These are phyloP conservation scores for Moricandia moricandioides DNA, from an alignment of 345 rosid species.

Conservation along the genomic window DNA sequence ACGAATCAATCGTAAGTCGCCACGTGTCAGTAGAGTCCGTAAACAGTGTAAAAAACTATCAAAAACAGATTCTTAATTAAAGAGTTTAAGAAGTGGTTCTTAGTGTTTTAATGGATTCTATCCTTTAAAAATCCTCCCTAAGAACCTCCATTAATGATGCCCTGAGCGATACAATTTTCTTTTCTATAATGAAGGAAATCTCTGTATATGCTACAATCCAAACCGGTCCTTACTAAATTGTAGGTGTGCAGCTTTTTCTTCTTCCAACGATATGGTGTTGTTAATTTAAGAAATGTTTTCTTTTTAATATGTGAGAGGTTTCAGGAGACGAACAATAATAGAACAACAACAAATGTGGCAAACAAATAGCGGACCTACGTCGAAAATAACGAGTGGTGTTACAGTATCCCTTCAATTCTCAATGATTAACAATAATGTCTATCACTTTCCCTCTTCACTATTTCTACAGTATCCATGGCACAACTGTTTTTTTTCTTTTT, in stretches of 20 bases:
- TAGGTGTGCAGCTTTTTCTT: background rate
- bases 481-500: background rate
- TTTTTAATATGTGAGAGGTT: background rate
- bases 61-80: no score
- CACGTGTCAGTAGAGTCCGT: no score
- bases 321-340: slow-evolving; percentile 24
- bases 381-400: slow-evolving; percentile 20
- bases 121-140: no score
- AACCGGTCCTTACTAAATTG: background rate
- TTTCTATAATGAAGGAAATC: background rate
- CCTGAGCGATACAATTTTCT: background rate
- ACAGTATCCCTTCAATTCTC: slow-evolving; percentile 7
- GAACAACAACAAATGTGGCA: slow-evolving; percentile 20
- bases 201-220: background rate
- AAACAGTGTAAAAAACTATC: no score
- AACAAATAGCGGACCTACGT: slow-evolving; percentile 31
- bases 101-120: background rate
- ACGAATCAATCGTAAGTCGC: no score
- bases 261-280: background rate
- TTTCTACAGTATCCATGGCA: background rate
- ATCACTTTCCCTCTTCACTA: slow-evolving; percentile 14
- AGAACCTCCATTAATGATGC: no score
- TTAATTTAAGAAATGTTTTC: no score
- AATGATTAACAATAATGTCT: slow-evolving; percentile 15
- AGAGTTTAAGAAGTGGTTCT: background rate